Evolutionary conservation across 2,329 filamentous ascomycete genomes (phyloP), one percentile per base, ranked within the genome.

Genomic region (Colletotrichum tabaci): DNA sequence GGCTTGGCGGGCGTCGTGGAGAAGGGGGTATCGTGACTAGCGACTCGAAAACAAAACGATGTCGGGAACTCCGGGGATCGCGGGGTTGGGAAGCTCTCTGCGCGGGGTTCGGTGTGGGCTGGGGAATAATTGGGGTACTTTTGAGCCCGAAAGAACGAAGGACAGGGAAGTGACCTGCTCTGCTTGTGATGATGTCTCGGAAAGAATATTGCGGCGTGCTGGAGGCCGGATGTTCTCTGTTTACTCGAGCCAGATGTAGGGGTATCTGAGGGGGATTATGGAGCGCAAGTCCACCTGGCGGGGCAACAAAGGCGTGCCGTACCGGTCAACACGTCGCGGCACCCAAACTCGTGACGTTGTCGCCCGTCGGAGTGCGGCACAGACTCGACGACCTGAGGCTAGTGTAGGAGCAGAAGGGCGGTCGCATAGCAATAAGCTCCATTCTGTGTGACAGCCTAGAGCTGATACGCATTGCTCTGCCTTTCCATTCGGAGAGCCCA

Each of bases 31-130:
- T 40, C 21, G 60, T 21, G n/a, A 15, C 44, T 40, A 12, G 30
- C 18, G 26, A 16, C 44, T 38, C n/a, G 13, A 40, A 23, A n/a
- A 44, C 30, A 9, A 40, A 30, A n/a, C 49, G 38, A 44, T 30
- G 40, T 42, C 55, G 30, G 50, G 16, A 61, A 18, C 47, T 55
- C 57, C 42, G 57, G 52, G 64, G 68, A 18, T 50, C 46, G 52
- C 35, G 65, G 68, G 68, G 30, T 42, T 38, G 49, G 30, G 30
- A 60, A 56, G 66, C 66, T 66, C 44, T 49, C 42, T 35, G 58
- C 57, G 65, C 60, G 66, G 69, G 58, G 65, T 69, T 69, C 69
- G 68, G 58, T 71, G 65, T 52, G 68, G 58, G 65, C 58, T 65
- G 65, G 52, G 46, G 35, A 44, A 57, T 58, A 18, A 61, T 18